Evolutionary conservation across 805 yeast genomes (phyloP), one percentile per base, ranked within the genome.

Genomic region (Yamadazyma tumulicola): DNA sequence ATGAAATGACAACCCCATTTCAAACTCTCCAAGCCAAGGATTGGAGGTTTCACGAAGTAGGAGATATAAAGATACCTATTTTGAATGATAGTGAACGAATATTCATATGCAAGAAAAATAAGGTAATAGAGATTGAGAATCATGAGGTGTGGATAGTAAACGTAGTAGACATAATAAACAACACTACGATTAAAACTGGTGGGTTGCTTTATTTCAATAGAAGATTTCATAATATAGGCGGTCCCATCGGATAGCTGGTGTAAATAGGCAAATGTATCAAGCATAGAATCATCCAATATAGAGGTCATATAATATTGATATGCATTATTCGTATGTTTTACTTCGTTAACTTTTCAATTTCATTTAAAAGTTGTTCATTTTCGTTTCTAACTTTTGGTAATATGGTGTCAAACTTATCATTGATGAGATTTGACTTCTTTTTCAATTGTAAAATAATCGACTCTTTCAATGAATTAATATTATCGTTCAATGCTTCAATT

Each of bases 101-200:
- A 1, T 59, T 85, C 41, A 71, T 85, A 13, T 85, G 93, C 53
- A 65, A 72, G 35, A 74, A 73, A 34, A 62, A 57, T 29, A 61
- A 67, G 17, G 74, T 72, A 4, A 69, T 83, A 32, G 54, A 55
- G 8, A 81, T 87, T 1, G 88, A 84, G 41, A 87, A 84, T 51
- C 97, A 91, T 59, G 96, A 89, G 53, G 77, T 91, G 3, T 86
- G 96, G 93, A 77, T 88, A 4, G 96, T 86, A 3, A 71, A 75
- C 40, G 94, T 91, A 4, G 60, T 67, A 23, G 82, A 82, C 26
- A 74, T 83, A 3, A 42, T 63, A 24, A 61, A 59, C 2, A 55
- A 57, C 23, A 37, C 41, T 17, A 38, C 20, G 2, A 11, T 35
- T 8, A 32, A 37, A 19, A 59, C 74, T 2, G 89, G 89, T 11